Evolutionary conservation across 2,329 filamentous ascomycete species (phyloP).

Genomic region (Fusarium solani-melongenae): DNA sequence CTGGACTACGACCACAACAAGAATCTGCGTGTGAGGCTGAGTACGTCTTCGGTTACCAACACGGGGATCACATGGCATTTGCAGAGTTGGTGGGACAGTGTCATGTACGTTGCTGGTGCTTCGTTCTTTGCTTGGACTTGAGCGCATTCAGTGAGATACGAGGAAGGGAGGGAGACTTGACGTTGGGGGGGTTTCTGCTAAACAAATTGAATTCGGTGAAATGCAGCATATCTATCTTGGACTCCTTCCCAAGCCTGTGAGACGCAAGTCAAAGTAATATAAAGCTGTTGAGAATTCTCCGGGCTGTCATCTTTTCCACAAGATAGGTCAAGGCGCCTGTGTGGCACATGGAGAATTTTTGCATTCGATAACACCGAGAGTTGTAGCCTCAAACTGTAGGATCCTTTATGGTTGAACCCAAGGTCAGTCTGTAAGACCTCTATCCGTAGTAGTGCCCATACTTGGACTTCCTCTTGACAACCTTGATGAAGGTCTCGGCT

Average conservation of each 20-base stretch:
- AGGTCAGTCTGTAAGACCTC: background rate
- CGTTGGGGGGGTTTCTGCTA: background rate
- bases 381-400: background rate
- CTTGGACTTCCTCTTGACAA: background rate
- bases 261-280: too few relatives aligned
- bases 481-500: background rate
- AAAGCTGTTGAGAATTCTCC: background rate
- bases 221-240: background rate
- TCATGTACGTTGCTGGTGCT: background rate
- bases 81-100: slow-evolving; percentile 4
- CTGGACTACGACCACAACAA: background rate
- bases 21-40: slow-evolving; percentile 6
- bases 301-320: too few relatives aligned
- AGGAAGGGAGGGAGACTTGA: background rate
- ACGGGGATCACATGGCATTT: slow-evolving; percentile 14
- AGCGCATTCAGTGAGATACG: background rate
- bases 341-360: too few relatives aligned
- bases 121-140: slow-evolving; percentile 6
- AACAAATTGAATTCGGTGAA: background rate
- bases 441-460: background rate
- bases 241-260: background rate
- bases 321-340: too few relatives aligned
- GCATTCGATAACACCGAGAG: background rate
- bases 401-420: background rate
- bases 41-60: background rate